Evolutionary conservation across 345 rosid species (phyloP).

Genomic region (Aquilaria sinensis): DNA sequence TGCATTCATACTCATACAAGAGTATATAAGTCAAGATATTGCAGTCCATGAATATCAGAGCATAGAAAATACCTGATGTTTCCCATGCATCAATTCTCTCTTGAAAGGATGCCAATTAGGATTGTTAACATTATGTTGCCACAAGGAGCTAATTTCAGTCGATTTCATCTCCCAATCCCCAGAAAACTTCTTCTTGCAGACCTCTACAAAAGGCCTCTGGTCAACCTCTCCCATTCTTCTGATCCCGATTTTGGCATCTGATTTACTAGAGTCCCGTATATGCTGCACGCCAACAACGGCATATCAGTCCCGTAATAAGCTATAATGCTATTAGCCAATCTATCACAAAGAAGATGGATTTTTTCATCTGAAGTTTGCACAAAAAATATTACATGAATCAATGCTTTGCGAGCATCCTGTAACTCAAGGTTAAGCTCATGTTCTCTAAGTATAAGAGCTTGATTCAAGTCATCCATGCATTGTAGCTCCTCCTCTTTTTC

Average conservation of each 20-base stretch:
- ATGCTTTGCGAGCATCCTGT: slow-evolving; percentile 24
- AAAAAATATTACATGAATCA: slow-evolving; percentile 7
- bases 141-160: slow-evolving; percentile 10
- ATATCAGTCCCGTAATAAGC: background rate
- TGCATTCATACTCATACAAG: background rate
- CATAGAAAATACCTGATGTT: slow-evolving; percentile 6
- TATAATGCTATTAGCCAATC: background rate
- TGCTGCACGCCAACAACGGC: slow-evolving; percentile 3
- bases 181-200: slow-evolving; percentile 12
- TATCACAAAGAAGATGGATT: background rate
- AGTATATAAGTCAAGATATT: background rate
- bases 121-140: slow-evolving; percentile 13
- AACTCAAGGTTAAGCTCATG: slow-evolving; percentile 16
- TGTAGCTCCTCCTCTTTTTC: slow-evolving; percentile 15
- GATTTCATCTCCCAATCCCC: slow-evolving; percentile 9
- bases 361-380: background rate
- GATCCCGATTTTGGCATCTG: slow-evolving; percentile 6
- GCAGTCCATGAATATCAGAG: background rate
- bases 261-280: slow-evolving; percentile 5
- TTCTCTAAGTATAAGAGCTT: slow-evolving; percentile 12
- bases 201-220: slow-evolving; percentile 8
- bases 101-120: slow-evolving; percentile 22
- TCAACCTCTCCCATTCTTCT: slow-evolving; percentile 23
- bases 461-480: slow-evolving; percentile 5
- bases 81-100: background rate